phyloP scores from a whole-genome alignment of 2,329 filamentous ascomycete genomes.

The Chaetomiaceae sp. region DNA sequence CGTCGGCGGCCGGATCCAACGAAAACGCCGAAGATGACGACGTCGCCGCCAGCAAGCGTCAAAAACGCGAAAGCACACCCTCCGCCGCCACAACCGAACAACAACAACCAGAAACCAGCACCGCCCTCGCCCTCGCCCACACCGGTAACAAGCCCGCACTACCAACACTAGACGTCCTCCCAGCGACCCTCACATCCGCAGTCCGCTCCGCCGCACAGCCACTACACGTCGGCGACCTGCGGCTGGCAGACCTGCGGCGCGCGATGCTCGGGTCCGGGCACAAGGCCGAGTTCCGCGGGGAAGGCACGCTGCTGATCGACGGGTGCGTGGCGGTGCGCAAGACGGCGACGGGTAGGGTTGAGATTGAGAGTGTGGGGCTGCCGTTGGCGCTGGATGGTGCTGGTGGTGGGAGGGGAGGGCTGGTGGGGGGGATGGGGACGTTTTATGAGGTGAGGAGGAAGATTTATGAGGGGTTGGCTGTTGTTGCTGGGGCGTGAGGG shows the following conservation, averaged over 20 bases:
- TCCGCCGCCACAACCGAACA: conserved; percentile 14
- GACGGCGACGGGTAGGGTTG: conserved; percentile 78
- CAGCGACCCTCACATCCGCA: conserved; percentile 60
- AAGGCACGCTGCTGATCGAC: conserved; percentile 87
- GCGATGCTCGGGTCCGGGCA: conserved; percentile 79
- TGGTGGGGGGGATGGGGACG: conserved; percentile 30
- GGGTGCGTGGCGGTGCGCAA: conserved; percentile 85
- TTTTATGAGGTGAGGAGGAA: conserved; percentile 85
- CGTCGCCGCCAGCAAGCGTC: conserved; percentile 44
- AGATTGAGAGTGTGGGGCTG: conserved; percentile 72
- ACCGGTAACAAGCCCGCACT: conserved; percentile 27
- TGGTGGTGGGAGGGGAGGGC: conserved; percentile 4
- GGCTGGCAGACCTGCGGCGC: conserved; percentile 80
- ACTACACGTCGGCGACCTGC: conserved; percentile 88
- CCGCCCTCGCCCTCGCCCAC: conserved; percentile 14
- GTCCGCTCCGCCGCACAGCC: conserved; percentile 76
- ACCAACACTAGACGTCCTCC: conserved; percentile 51
- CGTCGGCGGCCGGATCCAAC: conserved; percentile 18
- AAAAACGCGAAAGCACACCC: conserved; percentile 42
- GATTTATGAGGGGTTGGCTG: conserved; percentile 90
- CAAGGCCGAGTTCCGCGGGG: conserved; percentile 85
- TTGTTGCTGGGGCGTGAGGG: conserved; percentile 67
- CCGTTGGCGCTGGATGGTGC: conserved; percentile 29
- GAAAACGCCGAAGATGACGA: conserved; percentile 41
- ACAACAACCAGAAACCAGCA: too few relatives aligned